These are phyloP conservation scores for Talaromyces sp. DNA, from an alignment of 2,329 filamentous ascomycete genomes.

Conservation along the genomic window DNA sequence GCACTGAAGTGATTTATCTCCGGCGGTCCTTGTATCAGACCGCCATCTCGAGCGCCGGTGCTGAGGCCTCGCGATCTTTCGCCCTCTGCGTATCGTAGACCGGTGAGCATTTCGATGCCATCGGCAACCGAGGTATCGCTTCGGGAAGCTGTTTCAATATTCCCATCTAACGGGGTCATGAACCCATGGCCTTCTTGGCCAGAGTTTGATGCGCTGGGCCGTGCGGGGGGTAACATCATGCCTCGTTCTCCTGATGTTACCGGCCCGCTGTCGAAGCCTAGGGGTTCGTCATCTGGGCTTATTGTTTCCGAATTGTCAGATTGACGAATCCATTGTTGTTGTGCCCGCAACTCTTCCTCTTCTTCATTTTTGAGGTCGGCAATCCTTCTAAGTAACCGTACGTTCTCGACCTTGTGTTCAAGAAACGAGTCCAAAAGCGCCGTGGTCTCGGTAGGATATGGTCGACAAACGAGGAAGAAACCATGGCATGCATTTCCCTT, in stretches of 20 bases:
- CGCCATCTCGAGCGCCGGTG: conserved; percentile 75
- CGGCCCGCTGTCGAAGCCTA: conserved; percentile 21
- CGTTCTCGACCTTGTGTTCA: conserved; percentile 95
- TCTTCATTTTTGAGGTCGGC: conserved; percentile 81
- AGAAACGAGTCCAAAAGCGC: conserved; percentile 84
- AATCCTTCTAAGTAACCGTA: conserved; percentile 77
- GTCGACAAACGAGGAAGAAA: conserved; percentile 88
- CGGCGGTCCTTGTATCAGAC: conserved; percentile 76
- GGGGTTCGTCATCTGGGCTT: conserved; percentile 53
- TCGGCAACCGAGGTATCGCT: conserved; percentile 71
- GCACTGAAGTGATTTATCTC: conserved; percentile 67
- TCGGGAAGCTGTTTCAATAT: neutral
- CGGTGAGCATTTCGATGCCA: conserved; percentile 89
- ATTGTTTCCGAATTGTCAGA: conserved; percentile 53
- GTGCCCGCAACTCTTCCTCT: conserved; percentile 57
- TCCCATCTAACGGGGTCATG: conserved; percentile 54
- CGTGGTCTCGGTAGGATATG: conserved; percentile 84
- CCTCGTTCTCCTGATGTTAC: conserved; percentile 41
- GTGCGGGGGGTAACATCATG: conserved; percentile 12
- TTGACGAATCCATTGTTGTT: conserved; percentile 10
- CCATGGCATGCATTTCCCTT: conserved; percentile 72
- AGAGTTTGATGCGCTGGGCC: conserved; percentile 6
- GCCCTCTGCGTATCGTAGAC: conserved; percentile 78
- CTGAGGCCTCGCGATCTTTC: conserved; percentile 85
- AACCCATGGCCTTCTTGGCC: conserved; percentile 42